A percentile compares a stretch with the other conserved stretches of the same genome.
phyloP scores from a whole-genome alignment of 163 green algal species.

The Scenedesmus sp. region DNA sequence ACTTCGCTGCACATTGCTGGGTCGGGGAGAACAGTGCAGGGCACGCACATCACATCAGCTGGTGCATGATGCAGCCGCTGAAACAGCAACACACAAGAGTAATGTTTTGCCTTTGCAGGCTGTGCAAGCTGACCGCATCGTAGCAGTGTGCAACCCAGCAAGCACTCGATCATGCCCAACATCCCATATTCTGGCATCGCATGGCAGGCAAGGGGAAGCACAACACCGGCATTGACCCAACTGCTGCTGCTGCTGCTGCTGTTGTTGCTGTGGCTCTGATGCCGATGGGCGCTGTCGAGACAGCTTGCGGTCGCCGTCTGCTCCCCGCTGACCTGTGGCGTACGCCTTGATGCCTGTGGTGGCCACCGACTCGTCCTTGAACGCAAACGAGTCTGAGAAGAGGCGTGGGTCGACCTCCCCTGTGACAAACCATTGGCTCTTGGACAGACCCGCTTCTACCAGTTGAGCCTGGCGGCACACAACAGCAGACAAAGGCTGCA shows the following conservation, averaged over 20 bases:
- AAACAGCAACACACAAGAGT: no score
- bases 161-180: background rate
- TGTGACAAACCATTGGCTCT: slow-evolving; percentile 62
- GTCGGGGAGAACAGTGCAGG: no score
- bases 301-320: background rate
- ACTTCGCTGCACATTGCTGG: no score
- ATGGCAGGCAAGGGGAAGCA: background rate
- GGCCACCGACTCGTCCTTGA: slow-evolving; percentile 62
- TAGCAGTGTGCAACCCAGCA: background rate
- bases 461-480: slow-evolving; percentile 13
- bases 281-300: background rate
- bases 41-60: no score
- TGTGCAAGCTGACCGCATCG: background rate
- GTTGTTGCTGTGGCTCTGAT: background rate
- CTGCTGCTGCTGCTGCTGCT: background rate
- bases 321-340: background rate
- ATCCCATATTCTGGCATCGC: background rate
- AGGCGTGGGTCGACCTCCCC: slow-evolving; percentile 44
- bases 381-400: slow-evolving; percentile 57
- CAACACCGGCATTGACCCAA: background rate
- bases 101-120: no score
- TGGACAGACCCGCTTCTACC: slow-evolving; percentile 4
- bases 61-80: no score
- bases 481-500: background rate
- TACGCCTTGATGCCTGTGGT: slow-evolving; percentile 57